These are phyloP conservation scores for Pseudoperonospora humuli DNA, from an alignment of 352 stramenopile genomes.

Conservation along the genomic window DNA sequence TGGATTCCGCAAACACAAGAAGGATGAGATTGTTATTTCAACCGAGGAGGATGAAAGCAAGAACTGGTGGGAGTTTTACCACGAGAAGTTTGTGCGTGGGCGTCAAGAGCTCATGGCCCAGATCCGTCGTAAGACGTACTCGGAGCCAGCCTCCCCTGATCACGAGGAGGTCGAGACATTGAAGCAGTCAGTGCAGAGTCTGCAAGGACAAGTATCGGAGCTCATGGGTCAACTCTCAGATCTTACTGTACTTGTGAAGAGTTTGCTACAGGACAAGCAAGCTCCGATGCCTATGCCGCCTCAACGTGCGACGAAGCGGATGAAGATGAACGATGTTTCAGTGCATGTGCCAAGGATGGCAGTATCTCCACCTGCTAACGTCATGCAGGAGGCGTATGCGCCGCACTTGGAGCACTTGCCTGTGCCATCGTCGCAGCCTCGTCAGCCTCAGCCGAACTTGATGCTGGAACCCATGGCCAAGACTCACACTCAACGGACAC, in stretches of 20 bases:
- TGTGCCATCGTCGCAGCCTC: constrained; percentile 7
- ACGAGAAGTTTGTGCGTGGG: constrained; percentile 84
- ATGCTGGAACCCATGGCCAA: constrained; percentile 39
- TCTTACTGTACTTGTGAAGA: constrained; percentile 67
- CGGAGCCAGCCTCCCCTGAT: constrained; percentile 64
- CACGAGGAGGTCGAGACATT: constrained; percentile 71
- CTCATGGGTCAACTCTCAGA: constrained; percentile 74
- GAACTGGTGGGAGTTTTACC: constrained; percentile 90
- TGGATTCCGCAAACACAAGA: constrained; percentile 91
- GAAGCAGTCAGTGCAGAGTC: constrained; percentile 64
- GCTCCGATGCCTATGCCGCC: constrained; percentile 1
- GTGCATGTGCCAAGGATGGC: constrained; percentile 7
- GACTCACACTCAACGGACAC: constrained; percentile 35
- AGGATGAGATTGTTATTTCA: constrained; percentile 82
- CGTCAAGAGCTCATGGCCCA: constrained; percentile 81
- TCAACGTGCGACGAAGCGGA: constrained; percentile 38
- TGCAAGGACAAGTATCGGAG: constrained; percentile 65
- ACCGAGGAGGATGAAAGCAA: constrained; percentile 68
- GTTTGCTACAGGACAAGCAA: constrained; percentile 50
- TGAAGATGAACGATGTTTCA: constrained; percentile 20
- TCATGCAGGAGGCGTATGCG: constrained; percentile 15
- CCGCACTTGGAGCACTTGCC: constrained; percentile 19
- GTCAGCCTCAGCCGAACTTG: constrained; percentile 16
- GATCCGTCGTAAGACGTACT: constrained; percentile 86
- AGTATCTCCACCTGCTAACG: constrained; percentile 8